Percentiles rank a stretch among this genome's conserved stretches.
Conservation (phyloP, 148 eudicot genomes). For the Camellia japonica region DNA sequence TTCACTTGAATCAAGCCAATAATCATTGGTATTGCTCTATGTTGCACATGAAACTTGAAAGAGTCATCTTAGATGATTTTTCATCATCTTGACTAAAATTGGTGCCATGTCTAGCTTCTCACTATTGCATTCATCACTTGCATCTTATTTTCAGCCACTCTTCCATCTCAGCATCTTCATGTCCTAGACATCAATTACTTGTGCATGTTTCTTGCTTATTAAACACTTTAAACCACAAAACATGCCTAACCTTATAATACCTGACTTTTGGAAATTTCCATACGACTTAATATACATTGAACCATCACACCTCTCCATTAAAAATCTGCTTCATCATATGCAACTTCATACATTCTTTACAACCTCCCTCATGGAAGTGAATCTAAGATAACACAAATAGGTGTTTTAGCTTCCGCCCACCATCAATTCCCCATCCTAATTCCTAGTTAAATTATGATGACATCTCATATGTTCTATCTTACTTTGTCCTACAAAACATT, state of each 20-base stretch:
- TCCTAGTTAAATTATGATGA: background rate
- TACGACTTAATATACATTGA: background rate
- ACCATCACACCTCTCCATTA: background rate
- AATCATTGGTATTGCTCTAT: background rate
- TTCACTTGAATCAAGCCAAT: background rate
- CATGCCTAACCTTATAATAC: background rate
- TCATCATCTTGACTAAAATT: background rate
- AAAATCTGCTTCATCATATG: background rate
- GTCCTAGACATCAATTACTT: background rate
- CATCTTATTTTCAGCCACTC: background rate
- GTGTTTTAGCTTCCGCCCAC: background rate
- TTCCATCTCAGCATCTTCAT: background rate
- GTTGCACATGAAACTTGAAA: background rate
- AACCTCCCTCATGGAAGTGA: background rate
- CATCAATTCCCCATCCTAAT: background rate
- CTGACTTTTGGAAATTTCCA: background rate
- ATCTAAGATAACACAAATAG: background rate
- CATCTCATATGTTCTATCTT: background rate
- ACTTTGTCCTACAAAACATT: background rate
- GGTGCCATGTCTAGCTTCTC: constrained; percentile 6
- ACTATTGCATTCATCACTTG: background rate
- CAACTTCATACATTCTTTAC: background rate
- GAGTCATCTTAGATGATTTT: background rate
- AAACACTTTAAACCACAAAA: background rate
- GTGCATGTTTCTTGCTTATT: background rate